Conservation (phyloP, 1,284 basidiomycete genomes). For the Fistulinella staudtii region DNA sequence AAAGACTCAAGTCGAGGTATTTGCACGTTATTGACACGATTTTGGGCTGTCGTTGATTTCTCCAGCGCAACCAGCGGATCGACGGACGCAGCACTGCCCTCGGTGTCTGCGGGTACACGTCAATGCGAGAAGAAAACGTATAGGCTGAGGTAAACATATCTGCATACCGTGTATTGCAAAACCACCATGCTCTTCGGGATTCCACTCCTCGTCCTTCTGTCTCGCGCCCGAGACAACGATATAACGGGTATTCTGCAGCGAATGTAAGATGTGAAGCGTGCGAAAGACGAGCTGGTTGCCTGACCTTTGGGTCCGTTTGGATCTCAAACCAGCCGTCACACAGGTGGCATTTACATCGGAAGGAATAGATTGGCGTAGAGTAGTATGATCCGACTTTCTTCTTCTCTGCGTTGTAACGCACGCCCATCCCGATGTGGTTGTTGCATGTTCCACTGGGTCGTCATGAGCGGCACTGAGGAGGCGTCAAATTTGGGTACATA, state of each 20-base stretch:
- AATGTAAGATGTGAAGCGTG: neutral
- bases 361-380: constrained; percentile 90
- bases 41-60: constrained; percentile 77
- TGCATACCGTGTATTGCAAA: constrained; percentile 78
- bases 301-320: constrained; percentile 92
- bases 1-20: constrained; percentile 77
- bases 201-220: constrained; percentile 93
- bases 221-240: constrained; percentile 88
- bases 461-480: neutral
- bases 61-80: constrained; percentile 89
- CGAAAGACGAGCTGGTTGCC: neutral
- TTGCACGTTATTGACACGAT: constrained; percentile 66
- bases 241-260: constrained; percentile 83
- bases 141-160: no score
- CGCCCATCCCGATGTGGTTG: constrained; percentile 94
- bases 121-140: neutral
- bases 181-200: constrained; percentile 93
- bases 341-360: constrained; percentile 95
- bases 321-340: constrained; percentile 96
- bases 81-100: constrained; percentile 54
- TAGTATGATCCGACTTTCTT: constrained; percentile 95
- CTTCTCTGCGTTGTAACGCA: constrained; percentile 98
- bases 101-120: constrained; percentile 52
- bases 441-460: constrained; percentile 75
- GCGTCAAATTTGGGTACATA: constrained; percentile 36